phyloP scores from a whole-genome alignment of 2,329 filamentous ascomycete species.

The Metarhizium album region DNA sequence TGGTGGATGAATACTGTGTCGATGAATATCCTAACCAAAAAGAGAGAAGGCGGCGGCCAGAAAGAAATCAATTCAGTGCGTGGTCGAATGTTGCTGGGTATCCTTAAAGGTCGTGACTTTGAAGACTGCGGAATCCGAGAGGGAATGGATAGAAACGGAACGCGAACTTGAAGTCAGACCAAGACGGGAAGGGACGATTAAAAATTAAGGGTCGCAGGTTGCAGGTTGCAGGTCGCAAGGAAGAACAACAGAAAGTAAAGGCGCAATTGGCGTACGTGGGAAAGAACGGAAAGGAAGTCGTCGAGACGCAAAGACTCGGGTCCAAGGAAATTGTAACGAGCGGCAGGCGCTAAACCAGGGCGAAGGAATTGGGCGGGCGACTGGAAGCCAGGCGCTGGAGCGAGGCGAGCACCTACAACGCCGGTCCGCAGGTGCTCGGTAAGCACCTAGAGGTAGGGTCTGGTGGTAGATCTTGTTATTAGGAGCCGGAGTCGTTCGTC shows the following conservation, averaged over 20 bases:
- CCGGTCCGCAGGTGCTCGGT: too few relatives aligned
- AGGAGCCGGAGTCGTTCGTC: not conserved
- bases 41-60: constrained; percentile 8
- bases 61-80: not conserved
- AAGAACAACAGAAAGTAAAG: not conserved
- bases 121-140: not conserved
- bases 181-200: not conserved
- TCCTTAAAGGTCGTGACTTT: not conserved
- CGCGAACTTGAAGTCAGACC: not conserved
- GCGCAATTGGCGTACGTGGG: not conserved
- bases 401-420: not conserved
- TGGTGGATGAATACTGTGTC: constrained; percentile 17
- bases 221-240: not conserved
- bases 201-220: not conserved
- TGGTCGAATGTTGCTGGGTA: not conserved
- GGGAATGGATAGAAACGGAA: too few relatives aligned
- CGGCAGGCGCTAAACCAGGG: constrained; percentile 3
- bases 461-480: not conserved
- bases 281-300: constrained; percentile 7
- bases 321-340: not conserved
- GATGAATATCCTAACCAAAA: constrained; percentile 23
- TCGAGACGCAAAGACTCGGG: not conserved
- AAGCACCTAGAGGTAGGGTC: not conserved
- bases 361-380: not conserved
- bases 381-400: not conserved